Percentiles rank a stretch among this genome's conserved stretches.
phyloP scores from a whole-genome alignment of 2,329 filamentous ascomycete genomes.

The Verticillium nonalfalfae region DNA sequence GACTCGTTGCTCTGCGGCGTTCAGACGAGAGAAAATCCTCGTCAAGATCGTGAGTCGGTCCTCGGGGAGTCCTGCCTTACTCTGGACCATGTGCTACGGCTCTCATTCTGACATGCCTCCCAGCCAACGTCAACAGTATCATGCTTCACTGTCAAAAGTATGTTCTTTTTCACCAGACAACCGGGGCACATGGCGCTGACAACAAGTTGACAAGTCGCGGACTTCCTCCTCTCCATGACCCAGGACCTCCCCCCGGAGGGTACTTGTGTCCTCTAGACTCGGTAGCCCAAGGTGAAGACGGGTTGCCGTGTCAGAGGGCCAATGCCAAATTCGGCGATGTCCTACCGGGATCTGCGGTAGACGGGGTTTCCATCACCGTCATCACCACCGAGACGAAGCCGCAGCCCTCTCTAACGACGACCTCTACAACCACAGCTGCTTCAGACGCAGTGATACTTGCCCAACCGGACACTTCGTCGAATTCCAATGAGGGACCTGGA shows the following conservation, averaged over 20 bases:
- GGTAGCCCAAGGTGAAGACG: background rate
- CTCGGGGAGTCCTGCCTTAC: slow-evolving; percentile 4
- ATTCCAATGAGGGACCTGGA: background rate
- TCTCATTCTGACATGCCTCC: slow-evolving; percentile 10
- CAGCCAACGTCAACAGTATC: slow-evolving; percentile 45
- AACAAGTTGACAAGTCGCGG: slow-evolving; percentile 17
- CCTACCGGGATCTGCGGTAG: background rate
- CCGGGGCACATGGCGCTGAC: slow-evolving; percentile 1
- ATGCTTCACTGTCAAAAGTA: slow-evolving; percentile 47
- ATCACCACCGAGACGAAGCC: slow-evolving; percentile 2
- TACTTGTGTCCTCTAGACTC: slow-evolving; percentile 18
- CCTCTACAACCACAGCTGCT: background rate
- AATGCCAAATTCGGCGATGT: background rate
- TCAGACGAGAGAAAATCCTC: slow-evolving; percentile 17
- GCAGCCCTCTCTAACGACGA: background rate
- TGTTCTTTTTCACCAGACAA: slow-evolving; percentile 9
- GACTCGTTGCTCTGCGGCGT: slow-evolving; percentile 45
- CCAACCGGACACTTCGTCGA: background rate
- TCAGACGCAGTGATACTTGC: background rate
- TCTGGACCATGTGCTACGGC: background rate
- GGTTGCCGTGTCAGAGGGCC: background rate
- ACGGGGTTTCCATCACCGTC: background rate
- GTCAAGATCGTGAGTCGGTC: slow-evolving; percentile 37
- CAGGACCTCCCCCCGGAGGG: slow-evolving; percentile 23
- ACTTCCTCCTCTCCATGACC: slow-evolving; percentile 21